Percentiles rank a stretch among this genome's conserved stretches.
Evolutionary conservation across 2,329 filamentous ascomycete species (phyloP).

Genomic region (Cordyceps fumosorosea): DNA sequence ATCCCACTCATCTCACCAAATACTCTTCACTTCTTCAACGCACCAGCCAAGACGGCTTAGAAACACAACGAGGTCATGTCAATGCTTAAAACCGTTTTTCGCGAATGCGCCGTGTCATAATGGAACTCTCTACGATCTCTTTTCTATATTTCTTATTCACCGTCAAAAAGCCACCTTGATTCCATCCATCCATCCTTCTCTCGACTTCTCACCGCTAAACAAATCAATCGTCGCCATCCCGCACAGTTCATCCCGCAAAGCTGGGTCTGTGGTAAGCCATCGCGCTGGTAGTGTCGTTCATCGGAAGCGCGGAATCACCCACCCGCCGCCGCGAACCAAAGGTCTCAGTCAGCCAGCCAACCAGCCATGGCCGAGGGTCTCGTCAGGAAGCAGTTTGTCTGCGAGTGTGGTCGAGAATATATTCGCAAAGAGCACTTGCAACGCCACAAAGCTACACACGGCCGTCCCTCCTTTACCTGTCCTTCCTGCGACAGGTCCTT

Average conservation of each 20-base stretch:
- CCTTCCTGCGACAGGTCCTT: constrained; percentile 32
- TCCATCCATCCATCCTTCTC: background rate
- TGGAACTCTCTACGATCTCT: background rate
- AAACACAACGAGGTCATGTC: constrained; percentile 5
- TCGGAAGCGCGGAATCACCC: background rate
- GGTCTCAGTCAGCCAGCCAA: background rate
- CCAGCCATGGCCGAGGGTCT: constrained; percentile 5
- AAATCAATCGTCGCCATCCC: background rate
- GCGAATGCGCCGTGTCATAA: constrained; percentile 1
- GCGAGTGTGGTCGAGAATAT: constrained; percentile 35
- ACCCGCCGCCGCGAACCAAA: background rate
- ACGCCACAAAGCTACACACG: constrained; percentile 34
- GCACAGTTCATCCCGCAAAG: background rate
- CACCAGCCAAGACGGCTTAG: constrained; percentile 9
- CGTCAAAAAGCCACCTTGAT: background rate
- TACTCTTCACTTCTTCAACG: background rate
- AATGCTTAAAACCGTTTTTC: background rate
- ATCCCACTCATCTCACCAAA: constrained; percentile 6
- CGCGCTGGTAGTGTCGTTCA: background rate
- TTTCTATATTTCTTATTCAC: background rate
- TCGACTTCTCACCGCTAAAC: background rate
- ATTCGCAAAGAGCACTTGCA: constrained; percentile 34
- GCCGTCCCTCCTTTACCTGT: constrained; percentile 28
- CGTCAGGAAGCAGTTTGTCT: constrained; percentile 16
- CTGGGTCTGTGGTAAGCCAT: background rate